Conservation (phyloP, 441 rosid species). For the Mallotus japonicus region DNA sequence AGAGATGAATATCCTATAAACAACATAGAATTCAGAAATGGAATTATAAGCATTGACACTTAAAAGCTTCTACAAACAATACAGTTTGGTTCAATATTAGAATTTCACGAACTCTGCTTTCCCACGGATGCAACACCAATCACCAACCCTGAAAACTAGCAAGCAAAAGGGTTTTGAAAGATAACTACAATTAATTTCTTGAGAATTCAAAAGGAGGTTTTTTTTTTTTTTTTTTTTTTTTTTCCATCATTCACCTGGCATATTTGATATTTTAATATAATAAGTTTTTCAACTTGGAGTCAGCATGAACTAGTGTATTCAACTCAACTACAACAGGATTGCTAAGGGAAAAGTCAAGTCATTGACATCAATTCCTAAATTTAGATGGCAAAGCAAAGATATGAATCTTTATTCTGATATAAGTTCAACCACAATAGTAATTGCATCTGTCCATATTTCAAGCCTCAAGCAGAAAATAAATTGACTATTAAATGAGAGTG, state of each 20-base stretch:
- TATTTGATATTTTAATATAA: not conserved
- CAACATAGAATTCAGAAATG: not conserved
- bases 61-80: no score
- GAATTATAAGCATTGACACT: not conserved
- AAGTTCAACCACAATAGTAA: not conserved
- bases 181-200: slow-evolving; percentile 1
- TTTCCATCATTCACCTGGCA: not conserved
- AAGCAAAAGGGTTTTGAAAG: slow-evolving; percentile 10
- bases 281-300: not conserved
- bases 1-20: not conserved
- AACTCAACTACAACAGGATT: not conserved
- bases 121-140: not conserved
- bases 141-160: not conserved
- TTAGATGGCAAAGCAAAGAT: not conserved
- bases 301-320: not conserved
- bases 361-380: slow-evolving; percentile 1
- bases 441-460: not conserved
- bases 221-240: no score
- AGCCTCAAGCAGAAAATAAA: not conserved
- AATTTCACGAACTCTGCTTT: not conserved
- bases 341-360: not conserved
- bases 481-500: slow-evolving; percentile 8
- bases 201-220: not conserved
- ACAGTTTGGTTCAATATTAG: not conserved
- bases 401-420: not conserved